Evolutionary conservation across 2,329 filamentous ascomycete genomes (phyloP), one percentile per base, ranked within the genome.

Genomic region (Arthrinium phaeospermum): DNA sequence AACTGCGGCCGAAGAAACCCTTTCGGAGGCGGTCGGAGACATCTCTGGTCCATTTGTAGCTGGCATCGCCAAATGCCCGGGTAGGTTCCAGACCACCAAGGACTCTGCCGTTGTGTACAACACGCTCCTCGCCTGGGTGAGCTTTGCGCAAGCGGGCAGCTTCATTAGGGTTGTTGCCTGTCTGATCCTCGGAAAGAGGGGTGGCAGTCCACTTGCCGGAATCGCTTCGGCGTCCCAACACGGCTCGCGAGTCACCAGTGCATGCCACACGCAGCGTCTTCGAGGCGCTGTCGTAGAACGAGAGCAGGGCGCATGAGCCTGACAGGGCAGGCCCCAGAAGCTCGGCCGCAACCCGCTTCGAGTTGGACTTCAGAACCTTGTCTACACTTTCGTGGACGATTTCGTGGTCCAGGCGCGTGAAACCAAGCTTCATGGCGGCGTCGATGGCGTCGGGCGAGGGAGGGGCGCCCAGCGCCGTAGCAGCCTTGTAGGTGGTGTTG

Each of bases 261-360:
- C 95, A 98, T 14, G 96, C 96, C 16, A 98, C 94, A n/a, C 95
- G 91, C 22, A 99, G 88, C 53, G 96, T 91, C 80, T 97, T 95
- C 61, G 93, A 93, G 69, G 90, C 89, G 79, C 91, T 95, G 81
- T 99, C 96, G 83, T 98, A 99, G 84, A 99, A 99, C 8, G 95
- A 97, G 13, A 99, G 89, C 7, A 99, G 90, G 53, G 96, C 97
- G 81, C 96, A 99, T 1, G 97, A 98, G n/a, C 96, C 96, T 2
- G 96, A 98, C 34, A 98, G 87, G 8, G 96, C 97, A 12, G 96
- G 96, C 13, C 95, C 95, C 19, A 99, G 90, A 8, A 97, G 87
- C 83, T 98, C 95, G 5, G 96, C 96, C 3, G 96, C 96, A 24
- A 94, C 91, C n/a, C 92, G 89, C 83, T 97, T 97, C 41, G 94